Percentiles rank a stretch among this genome's conserved stretches.
phyloP scores from a whole-genome alignment of 2,329 filamentous ascomycete genomes.

The Ophiostoma piceae region DNA sequence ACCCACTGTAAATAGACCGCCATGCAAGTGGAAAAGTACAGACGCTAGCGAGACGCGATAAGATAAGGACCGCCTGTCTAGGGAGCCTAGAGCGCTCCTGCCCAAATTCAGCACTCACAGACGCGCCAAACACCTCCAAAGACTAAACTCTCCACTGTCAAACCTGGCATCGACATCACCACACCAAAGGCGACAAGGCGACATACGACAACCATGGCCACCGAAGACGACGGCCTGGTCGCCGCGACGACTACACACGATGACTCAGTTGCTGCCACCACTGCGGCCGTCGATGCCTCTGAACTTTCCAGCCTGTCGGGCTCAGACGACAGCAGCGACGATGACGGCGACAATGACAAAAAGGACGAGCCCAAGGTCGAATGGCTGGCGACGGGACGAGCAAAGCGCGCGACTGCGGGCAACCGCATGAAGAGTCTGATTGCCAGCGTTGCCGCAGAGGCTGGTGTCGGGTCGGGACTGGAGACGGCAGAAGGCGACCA shows the following conservation, averaged over 20 bases:
- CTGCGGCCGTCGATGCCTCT: slow-evolving; percentile 2
- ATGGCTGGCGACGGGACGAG: slow-evolving; percentile 68
- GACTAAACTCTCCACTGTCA: not conserved
- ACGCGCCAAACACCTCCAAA: slow-evolving; percentile 1
- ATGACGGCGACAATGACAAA: slow-evolving; percentile 19
- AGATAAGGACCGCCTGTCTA: not conserved
- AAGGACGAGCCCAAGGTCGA: slow-evolving; percentile 41
- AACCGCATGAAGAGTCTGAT: slow-evolving; percentile 77
- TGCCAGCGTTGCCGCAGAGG: slow-evolving; percentile 55
- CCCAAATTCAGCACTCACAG: not conserved
- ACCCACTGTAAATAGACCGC: not conserved
- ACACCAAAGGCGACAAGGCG: not conserved
- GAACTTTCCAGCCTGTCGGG: slow-evolving; percentile 22
- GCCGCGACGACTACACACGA: not conserved
- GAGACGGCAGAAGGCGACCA: slow-evolving; percentile 37
- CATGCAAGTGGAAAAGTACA: not conserved
- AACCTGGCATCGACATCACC: not conserved
- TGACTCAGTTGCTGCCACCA: not conserved
- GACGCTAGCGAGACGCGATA: not conserved
- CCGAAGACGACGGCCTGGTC: slow-evolving; percentile 21
- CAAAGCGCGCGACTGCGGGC: slow-evolving; percentile 74
- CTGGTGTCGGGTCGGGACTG: not conserved
- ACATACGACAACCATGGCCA: slow-evolving; percentile 20
- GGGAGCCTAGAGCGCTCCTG: not conserved
- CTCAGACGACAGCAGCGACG: slow-evolving; percentile 30